Percentiles rank a stretch among this genome's conserved stretches.
Evolutionary conservation across 2,329 filamentous ascomycete genomes (phyloP).

Genomic region (Pezicula rhizophila): DNA sequence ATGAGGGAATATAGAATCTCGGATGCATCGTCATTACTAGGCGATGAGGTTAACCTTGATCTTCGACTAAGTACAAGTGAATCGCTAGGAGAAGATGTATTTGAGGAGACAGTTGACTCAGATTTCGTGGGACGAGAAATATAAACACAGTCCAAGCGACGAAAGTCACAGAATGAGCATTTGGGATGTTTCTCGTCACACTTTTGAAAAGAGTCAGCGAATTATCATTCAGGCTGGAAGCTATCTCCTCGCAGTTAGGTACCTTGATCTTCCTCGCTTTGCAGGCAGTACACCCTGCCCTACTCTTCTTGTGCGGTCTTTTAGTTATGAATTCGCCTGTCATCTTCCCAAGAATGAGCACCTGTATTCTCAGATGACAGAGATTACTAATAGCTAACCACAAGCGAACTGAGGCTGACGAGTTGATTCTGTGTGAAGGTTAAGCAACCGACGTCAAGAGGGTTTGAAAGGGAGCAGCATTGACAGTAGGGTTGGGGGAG

Average conservation of each 20-base stretch:
- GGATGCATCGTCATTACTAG: neutral
- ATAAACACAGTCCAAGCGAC: conserved; percentile 21
- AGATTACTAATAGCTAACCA: neutral
- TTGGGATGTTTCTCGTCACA: conserved; percentile 25
- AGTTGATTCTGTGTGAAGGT: neutral
- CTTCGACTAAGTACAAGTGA: neutral
- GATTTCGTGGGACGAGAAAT: conserved; percentile 1
- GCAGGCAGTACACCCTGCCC: conserved; percentile 23
- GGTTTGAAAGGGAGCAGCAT: neutral
- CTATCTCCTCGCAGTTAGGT: neutral
- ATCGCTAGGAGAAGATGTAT: neutral
- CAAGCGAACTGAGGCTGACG: conserved; percentile 1
- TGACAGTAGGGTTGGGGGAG: neutral
- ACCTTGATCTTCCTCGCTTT: conserved; percentile 27
- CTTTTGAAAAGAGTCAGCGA: conserved; percentile 10
- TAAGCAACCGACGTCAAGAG: neutral
- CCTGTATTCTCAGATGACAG: conserved; percentile 3
- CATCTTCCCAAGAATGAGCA: conserved; percentile 2
- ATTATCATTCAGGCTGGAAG: neutral
- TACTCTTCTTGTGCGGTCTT: conserved; percentile 26
- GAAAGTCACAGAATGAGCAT: conserved; percentile 21
- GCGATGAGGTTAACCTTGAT: neutral
- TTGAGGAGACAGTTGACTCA: neutral
- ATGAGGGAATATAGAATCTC: conserved; percentile 5
- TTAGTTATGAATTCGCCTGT: conserved; percentile 21